Conservation (phyloP, 2,329 filamentous ascomycete species). For the Cytospora leucostoma region DNA sequence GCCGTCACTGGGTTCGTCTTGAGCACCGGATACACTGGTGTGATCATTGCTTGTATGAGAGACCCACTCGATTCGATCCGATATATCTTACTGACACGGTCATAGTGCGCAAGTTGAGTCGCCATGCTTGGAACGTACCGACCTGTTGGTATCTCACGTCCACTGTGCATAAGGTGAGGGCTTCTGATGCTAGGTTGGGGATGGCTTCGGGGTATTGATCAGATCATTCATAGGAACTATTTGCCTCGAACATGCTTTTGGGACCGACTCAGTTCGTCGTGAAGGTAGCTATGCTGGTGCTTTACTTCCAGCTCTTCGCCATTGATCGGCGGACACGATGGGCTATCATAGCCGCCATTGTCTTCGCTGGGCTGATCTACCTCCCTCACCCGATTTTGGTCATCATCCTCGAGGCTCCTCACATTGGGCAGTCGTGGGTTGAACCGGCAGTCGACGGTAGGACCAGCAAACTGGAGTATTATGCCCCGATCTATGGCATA, state of each 20-base stretch:
- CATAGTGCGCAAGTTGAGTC: not conserved
- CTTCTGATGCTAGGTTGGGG: not conserved
- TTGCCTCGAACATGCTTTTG: not conserved
- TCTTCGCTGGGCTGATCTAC: not conserved
- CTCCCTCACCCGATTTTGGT: not conserved
- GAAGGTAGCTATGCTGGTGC: not conserved
- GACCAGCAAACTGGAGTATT: not conserved
- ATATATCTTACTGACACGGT: not conserved
- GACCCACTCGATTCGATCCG: not conserved
- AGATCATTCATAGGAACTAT: not conserved
- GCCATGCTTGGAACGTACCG: not conserved
- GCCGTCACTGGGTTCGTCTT: not conserved
- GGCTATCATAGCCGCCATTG: not conserved
- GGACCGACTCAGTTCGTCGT: not conserved
- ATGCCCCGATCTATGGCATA: not conserved
- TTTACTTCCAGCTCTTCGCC: not conserved
- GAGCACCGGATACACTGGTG: not conserved
- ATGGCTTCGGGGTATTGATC: not conserved
- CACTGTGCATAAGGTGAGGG: not conserved
- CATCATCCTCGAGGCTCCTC: not conserved
- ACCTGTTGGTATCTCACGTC: not conserved
- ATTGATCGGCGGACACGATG: not conserved
- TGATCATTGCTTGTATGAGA: not conserved
- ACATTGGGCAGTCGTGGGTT: not conserved
- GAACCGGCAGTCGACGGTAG: not conserved